phyloP scores from a whole-genome alignment of 768 basidiomycete genomes.

The Tubosaeta sp. region DNA sequence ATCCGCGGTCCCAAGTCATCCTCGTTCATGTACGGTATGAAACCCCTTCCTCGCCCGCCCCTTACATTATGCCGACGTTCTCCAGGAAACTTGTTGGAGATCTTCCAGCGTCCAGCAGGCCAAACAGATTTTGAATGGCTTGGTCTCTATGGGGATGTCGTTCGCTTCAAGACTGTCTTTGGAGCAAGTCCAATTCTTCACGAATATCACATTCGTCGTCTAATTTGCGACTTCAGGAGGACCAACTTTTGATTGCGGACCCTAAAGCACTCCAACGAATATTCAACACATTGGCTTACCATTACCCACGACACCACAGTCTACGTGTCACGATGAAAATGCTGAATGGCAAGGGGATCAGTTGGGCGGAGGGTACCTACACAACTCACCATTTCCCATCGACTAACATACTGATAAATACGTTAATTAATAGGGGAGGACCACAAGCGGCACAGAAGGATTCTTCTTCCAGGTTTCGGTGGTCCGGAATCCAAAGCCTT shows the following conservation, averaged over 20 bases:
- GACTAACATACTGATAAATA: slow-evolving; percentile 10
- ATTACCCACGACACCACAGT: slow-evolving; percentile 36
- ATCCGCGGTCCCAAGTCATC: slow-evolving; percentile 19
- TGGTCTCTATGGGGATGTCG: slow-evolving; percentile 24
- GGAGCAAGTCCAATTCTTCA: slow-evolving; percentile 15
- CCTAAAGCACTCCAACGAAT: slow-evolving; percentile 42
- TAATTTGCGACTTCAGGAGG: slow-evolving; percentile 32
- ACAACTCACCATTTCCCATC: neutral
- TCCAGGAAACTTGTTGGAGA: slow-evolving; percentile 27
- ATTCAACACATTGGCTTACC: slow-evolving; percentile 36
- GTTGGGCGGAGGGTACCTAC: slow-evolving; percentile 38
- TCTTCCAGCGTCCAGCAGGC: slow-evolving; percentile 26
- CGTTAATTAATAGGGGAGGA: slow-evolving; percentile 31
- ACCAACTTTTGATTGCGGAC: slow-evolving; percentile 44
- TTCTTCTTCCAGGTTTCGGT: slow-evolving; percentile 56
- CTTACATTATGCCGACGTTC: slow-evolving; percentile 20
- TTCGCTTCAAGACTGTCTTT: slow-evolving; percentile 27
- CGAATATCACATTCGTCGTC: neutral
- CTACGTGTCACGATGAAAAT: slow-evolving; percentile 14
- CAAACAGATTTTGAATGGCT: slow-evolving; percentile 30
- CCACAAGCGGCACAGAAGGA: slow-evolving; percentile 51
- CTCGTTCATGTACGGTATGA: slow-evolving; percentile 19
- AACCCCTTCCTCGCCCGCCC: neutral
- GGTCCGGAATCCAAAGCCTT: slow-evolving; percentile 48
- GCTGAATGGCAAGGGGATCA: slow-evolving; percentile 32